Evolutionary conservation across 345 rosid species (phyloP).

Genomic region (Aurinia saxatilis): DNA sequence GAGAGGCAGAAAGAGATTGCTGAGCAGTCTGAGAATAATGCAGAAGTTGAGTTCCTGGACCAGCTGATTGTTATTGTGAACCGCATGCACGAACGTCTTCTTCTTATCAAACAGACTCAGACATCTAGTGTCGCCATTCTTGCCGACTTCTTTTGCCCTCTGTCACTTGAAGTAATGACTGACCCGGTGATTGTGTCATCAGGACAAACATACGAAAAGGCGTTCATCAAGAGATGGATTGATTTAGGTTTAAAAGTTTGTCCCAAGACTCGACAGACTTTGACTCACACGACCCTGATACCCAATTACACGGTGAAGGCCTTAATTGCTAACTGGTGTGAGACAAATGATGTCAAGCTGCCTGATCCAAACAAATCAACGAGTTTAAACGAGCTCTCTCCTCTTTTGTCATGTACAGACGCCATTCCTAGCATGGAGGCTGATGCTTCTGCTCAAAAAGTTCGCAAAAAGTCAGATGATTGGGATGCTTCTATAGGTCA

Average conservation of each 20-base stretch:
- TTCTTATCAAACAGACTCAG: slow-evolving; percentile 66
- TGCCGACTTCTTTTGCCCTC: slow-evolving; percentile 94
- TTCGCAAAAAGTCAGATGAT: slow-evolving; percentile 39
- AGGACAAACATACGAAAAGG: slow-evolving; percentile 92
- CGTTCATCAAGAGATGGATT: slow-evolving; percentile 86
- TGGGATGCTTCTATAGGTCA: slow-evolving; percentile 37
- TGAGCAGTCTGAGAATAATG: slow-evolving; percentile 73
- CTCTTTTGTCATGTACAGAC: slow-evolving; percentile 47
- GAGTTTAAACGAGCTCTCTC: slow-evolving; percentile 50
- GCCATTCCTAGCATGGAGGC: slow-evolving; percentile 34
- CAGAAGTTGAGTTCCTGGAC: slow-evolving; percentile 69
- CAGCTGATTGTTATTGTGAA: slow-evolving; percentile 60
- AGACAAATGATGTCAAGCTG: slow-evolving; percentile 72
- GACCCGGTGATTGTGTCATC: slow-evolving; percentile 96
- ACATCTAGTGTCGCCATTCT: slow-evolving; percentile 75
- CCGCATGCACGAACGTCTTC: slow-evolving; percentile 71
- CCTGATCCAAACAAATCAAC: slow-evolving; percentile 63
- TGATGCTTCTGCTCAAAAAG: slow-evolving; percentile 25
- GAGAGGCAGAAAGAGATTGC: slow-evolving; percentile 94
- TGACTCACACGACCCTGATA: slow-evolving; percentile 69
- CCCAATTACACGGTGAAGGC: slow-evolving; percentile 99
- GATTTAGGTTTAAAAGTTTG: slow-evolving; percentile 89
- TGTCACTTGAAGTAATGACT: slow-evolving; percentile 93
- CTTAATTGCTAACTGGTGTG: slow-evolving; percentile 90
- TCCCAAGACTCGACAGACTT: slow-evolving; percentile 85